A percentile compares a stretch with the other conserved stretches of the same genome.
phyloP scores from a whole-genome alignment of 1,139 yeast genomes.

The Taiozyma sp. region DNA sequence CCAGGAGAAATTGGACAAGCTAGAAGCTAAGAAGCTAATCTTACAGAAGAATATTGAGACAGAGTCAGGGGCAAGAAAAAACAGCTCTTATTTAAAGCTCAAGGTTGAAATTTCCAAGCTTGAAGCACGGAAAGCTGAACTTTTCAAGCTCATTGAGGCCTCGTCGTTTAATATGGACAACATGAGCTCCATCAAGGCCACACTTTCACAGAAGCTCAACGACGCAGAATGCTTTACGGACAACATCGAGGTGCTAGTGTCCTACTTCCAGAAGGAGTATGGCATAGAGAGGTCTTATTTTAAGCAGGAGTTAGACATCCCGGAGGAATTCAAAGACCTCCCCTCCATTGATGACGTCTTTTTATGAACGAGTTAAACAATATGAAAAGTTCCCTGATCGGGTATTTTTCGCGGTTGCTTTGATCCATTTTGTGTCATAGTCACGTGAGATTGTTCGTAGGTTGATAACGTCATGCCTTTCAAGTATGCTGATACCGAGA shows the following conservation, averaged over 20 bases:
- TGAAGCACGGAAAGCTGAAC: conserved; percentile 1
- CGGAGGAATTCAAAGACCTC: conserved; percentile 24
- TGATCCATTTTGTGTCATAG: conserved; percentile 29
- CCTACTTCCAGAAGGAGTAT: conserved; percentile 18
- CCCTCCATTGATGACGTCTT: background rate
- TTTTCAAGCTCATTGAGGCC: conserved; percentile 4
- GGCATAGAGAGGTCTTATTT: conserved; percentile 20
- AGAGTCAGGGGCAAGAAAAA: conserved; percentile 4
- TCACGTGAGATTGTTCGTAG: conserved; percentile 11
- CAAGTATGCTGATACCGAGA: background rate
- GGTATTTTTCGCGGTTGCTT: background rate
- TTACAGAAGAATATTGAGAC: conserved; percentile 13
- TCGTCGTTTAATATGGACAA: conserved; percentile 10
- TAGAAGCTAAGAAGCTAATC: conserved; percentile 6
- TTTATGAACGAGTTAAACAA: background rate
- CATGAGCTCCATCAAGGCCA: conserved; percentile 7
- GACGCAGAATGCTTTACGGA: conserved; percentile 22
- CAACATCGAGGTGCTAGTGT: conserved; percentile 26
- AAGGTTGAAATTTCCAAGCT: conserved; percentile 1
- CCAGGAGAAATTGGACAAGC: conserved; percentile 11
- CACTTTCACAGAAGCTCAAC: conserved; percentile 2
- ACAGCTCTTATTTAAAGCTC: conserved; percentile 1
- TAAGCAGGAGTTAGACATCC: conserved; percentile 23
- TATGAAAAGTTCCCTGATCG: background rate
- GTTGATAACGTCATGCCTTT: background rate